phyloP scores from a whole-genome alignment of 768 basidiomycete species.

The Calocybe cyanea region DNA sequence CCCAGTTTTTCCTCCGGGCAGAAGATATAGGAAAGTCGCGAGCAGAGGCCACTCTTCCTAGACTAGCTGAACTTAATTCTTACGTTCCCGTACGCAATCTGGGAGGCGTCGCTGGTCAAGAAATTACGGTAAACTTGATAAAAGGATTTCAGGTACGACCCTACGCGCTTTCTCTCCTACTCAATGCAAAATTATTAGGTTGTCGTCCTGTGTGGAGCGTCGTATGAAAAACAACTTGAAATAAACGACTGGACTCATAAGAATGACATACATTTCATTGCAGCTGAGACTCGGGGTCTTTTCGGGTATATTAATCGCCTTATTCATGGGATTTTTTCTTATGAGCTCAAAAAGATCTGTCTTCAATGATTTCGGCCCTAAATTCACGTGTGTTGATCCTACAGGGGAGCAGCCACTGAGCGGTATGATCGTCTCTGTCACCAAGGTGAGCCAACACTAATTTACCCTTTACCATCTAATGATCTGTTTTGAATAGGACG shows the following conservation, averaged over 20 bases:
- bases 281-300: slow-evolving; percentile 87
- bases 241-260: slow-evolving; percentile 94
- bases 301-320: slow-evolving; percentile 65
- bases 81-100: slow-evolving; percentile 93
- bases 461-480: not conserved
- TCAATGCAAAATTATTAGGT: slow-evolving; percentile 44
- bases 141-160: slow-evolving; percentile 84
- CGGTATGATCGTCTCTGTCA: slow-evolving; percentile 96
- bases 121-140: slow-evolving; percentile 76
- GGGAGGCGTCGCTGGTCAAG: slow-evolving; percentile 72
- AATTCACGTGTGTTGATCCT: slow-evolving; percentile 95
- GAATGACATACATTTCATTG: slow-evolving; percentile 87
- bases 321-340: not conserved
- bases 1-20: slow-evolving; percentile 88
- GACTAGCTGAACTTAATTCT: slow-evolving; percentile 89
- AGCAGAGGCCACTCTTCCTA: slow-evolving; percentile 80
- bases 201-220: slow-evolving; percentile 80
- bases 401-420: slow-evolving; percentile 93
- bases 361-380: slow-evolving; percentile 95
- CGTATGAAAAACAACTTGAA: slow-evolving; percentile 81
- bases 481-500: slow-evolving; percentile 45
- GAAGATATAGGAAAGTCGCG: slow-evolving; percentile 86
- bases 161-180: not conserved
- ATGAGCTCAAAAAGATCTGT: slow-evolving; percentile 54
- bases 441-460: slow-evolving; percentile 48